A percentile compares a stretch with the other conserved stretches of the same genome.
Conservation (phyloP, 352 stramenopile genomes). For the Stephanocyclus meneghinianus region DNA sequence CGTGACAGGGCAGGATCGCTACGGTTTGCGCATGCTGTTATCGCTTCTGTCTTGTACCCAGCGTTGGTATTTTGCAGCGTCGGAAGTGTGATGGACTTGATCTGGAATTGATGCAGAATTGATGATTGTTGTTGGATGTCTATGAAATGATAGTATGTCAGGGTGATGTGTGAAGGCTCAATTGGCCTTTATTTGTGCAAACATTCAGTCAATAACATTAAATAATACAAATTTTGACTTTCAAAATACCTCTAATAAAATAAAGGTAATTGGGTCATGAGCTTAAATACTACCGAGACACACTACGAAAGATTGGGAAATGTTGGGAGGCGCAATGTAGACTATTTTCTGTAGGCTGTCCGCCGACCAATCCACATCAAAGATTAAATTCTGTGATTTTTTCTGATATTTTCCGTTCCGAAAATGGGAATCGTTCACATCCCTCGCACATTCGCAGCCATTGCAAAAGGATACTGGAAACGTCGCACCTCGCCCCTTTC, state of each 20-base stretch:
- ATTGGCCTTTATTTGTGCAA: too few relatives aligned
- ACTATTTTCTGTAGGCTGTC: background rate
- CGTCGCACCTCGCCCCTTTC: slow-evolving; percentile 24
- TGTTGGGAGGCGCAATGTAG: background rate
- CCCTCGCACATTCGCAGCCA: slow-evolving; percentile 51
- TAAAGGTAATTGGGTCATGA: background rate
- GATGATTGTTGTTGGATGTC: too few relatives aligned
- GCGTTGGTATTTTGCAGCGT: too few relatives aligned
- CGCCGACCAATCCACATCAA: background rate
- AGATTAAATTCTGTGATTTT: background rate
- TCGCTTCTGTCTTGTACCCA: too few relatives aligned
- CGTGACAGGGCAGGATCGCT: too few relatives aligned
- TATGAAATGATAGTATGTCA: too few relatives aligned
- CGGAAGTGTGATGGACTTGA: too few relatives aligned
- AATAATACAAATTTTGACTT: background rate
- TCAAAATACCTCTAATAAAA: background rate
- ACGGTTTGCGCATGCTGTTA: too few relatives aligned
- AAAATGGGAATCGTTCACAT: slow-evolving; percentile 69
- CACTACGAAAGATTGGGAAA: background rate
- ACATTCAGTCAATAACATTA: background rate
- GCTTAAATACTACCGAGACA: background rate
- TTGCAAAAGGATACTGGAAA: slow-evolving; percentile 50
- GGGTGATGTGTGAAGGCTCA: too few relatives aligned
- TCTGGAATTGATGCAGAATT: too few relatives aligned
- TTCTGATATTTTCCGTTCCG: too few relatives aligned